phyloP scores from a whole-genome alignment of 2,329 filamentous ascomycete genomes.

The Elsinoe batatas region DNA sequence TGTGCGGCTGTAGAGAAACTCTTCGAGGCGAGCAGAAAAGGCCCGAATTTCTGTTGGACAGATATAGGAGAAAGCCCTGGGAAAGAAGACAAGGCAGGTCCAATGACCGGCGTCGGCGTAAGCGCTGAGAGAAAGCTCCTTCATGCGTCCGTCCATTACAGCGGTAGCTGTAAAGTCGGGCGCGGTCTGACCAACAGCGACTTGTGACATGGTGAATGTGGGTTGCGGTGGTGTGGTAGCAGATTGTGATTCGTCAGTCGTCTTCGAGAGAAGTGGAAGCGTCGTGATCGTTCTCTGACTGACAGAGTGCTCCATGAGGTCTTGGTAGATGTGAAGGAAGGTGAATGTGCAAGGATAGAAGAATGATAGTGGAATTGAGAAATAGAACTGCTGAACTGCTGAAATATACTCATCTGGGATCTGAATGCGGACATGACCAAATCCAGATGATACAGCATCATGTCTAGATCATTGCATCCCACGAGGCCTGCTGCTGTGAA shows the following conservation, averaged over 20 bases:
- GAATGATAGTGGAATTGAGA: background rate
- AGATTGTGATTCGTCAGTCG: background rate
- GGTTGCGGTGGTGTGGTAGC: background rate
- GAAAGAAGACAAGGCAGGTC: constrained; percentile 58
- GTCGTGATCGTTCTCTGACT: constrained; percentile 1
- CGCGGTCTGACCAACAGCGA: constrained; percentile 23
- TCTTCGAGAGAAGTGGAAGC: background rate
- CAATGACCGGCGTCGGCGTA: constrained; percentile 37
- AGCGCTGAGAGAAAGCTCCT: constrained; percentile 23
- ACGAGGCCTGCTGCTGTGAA: background rate
- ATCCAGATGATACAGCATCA: background rate
- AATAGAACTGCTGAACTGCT: background rate
- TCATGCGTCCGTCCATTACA: constrained; percentile 25
- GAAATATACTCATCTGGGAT: background rate
- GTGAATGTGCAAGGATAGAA: background rate
- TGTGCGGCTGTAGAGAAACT: constrained; percentile 48
- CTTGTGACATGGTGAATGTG: constrained; percentile 9
- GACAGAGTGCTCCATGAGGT: background rate
- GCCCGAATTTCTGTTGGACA: constrained; percentile 58
- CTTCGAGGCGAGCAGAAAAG: constrained; percentile 51
- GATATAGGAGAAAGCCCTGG: constrained; percentile 59
- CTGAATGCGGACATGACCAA: background rate
- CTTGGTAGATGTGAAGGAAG: background rate
- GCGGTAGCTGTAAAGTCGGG: constrained; percentile 22
- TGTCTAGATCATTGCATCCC: background rate